Conservation (phyloP, 192 early-diverging fungal species). For the Umbelopsis vinacea region DNA sequence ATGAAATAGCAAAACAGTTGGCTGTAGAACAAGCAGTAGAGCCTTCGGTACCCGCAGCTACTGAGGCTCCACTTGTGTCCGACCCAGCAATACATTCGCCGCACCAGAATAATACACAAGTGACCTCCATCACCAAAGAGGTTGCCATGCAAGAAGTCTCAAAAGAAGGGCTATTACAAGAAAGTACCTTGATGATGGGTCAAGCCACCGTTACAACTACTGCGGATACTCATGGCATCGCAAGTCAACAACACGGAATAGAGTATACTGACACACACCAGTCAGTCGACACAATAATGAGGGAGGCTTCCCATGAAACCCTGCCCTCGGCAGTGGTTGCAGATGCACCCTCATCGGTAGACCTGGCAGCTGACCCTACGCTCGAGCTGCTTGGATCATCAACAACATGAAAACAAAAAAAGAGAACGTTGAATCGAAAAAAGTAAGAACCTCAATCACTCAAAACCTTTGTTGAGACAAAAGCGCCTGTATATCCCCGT, state of each 20-base stretch:
- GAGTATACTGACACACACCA: background rate
- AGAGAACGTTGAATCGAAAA: background rate
- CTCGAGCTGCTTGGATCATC: background rate
- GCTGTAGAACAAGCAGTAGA: background rate
- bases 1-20: background rate
- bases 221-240: background rate
- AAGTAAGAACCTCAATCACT: background rate
- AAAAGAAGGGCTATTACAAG: background rate
- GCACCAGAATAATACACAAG: background rate
- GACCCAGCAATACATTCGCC: background rate
- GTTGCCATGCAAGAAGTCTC: background rate
- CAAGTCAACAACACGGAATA: background rate
- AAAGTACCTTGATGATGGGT: background rate
- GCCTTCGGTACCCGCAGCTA: background rate
- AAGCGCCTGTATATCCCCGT: background rate
- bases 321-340: background rate
- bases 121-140: background rate
- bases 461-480: background rate
- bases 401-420: background rate
- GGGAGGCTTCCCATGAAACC: background rate
- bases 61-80: background rate
- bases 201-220: background rate
- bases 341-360: background rate
- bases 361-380: background rate
- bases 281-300: background rate